Conservation (phyloP, 805 yeast genomes). For the Myxozyma neotropica region DNA sequence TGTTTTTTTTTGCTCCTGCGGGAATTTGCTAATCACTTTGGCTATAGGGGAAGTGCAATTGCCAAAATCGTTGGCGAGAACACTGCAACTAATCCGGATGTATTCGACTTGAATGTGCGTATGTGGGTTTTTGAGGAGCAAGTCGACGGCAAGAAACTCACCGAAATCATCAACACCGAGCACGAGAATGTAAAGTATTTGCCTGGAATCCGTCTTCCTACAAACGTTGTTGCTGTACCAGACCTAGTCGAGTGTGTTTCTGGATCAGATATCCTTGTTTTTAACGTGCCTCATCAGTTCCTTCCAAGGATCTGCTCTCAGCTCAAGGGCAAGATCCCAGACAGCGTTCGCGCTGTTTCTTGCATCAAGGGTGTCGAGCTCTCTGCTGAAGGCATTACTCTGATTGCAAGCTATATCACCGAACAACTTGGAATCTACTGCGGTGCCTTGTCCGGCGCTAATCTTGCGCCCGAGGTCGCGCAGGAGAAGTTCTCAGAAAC, state of each 20-base stretch:
- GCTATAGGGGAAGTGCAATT: slow-evolving; percentile 79
- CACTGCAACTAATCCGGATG: slow-evolving; percentile 65
- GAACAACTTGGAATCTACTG: slow-evolving; percentile 83
- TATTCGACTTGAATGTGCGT: slow-evolving; percentile 73
- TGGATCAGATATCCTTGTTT: slow-evolving; percentile 83
- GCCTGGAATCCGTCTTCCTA: slow-evolving; percentile 84
- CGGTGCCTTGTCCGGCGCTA: slow-evolving; percentile 97
- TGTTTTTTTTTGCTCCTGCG: not conserved
- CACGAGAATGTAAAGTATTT: slow-evolving; percentile 95
- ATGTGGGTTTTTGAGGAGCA: slow-evolving; percentile 98
- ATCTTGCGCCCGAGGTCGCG: slow-evolving; percentile 96
- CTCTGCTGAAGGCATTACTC: slow-evolving; percentile 77
- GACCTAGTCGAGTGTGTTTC: slow-evolving; percentile 72
- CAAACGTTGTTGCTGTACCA: slow-evolving; percentile 86
- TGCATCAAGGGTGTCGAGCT: slow-evolving; percentile 96
- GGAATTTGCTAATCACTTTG: not conserved
- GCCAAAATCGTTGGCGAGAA: slow-evolving; percentile 95
- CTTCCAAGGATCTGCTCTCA: slow-evolving; percentile 74
- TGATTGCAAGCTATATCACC: slow-evolving; percentile 76
- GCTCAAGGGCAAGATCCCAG: slow-evolving; percentile 55
- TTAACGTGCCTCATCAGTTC: slow-evolving; percentile 98
- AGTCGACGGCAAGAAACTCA: slow-evolving; percentile 66
- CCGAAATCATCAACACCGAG: slow-evolving; percentile 84
- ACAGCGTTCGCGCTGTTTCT: slow-evolving; percentile 81
- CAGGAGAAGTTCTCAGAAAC: slow-evolving; percentile 96